Percentiles rank a stretch among this genome's conserved stretches.
Conservation (phyloP, 306 rosid species). For the Comarum palustre region DNA sequence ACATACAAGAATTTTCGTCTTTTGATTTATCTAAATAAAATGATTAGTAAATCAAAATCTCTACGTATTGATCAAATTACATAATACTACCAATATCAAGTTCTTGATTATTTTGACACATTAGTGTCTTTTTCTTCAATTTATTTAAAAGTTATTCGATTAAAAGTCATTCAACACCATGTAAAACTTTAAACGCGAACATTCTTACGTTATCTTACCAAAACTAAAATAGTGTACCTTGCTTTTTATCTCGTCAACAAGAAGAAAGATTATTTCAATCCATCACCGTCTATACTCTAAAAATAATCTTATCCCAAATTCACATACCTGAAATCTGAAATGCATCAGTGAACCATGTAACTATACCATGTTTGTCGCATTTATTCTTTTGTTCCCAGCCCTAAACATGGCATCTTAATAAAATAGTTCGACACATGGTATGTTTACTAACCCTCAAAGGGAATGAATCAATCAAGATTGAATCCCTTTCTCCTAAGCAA, state of each 20-base stretch:
- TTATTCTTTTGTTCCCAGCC: slow-evolving; percentile 9
- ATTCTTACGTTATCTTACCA: not conserved
- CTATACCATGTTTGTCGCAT: not conserved
- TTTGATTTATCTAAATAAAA: too few relatives aligned
- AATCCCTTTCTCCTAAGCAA: too few relatives aligned
- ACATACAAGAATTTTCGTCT: too few relatives aligned
- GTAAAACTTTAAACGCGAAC: not conserved
- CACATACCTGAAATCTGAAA: not conserved
- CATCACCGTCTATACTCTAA: not conserved
- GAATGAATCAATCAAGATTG: too few relatives aligned
- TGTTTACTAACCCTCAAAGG: too few relatives aligned
- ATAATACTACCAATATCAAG: too few relatives aligned
- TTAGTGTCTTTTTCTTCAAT: too few relatives aligned
- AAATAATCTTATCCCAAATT: not conserved
- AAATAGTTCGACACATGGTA: not conserved
- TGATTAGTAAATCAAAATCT: not conserved
- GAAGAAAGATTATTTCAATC: not conserved
- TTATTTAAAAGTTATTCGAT: too few relatives aligned
- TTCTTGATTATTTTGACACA: too few relatives aligned
- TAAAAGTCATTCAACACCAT: too few relatives aligned
- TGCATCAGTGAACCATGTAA: not conserved
- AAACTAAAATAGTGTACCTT: not conserved
- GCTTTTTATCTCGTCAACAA: not conserved
- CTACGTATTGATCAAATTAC: too few relatives aligned
- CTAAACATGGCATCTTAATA: not conserved